Conservation (phyloP, 805 yeast genomes). For the Zygosaccharomyces bailii region DNA sequence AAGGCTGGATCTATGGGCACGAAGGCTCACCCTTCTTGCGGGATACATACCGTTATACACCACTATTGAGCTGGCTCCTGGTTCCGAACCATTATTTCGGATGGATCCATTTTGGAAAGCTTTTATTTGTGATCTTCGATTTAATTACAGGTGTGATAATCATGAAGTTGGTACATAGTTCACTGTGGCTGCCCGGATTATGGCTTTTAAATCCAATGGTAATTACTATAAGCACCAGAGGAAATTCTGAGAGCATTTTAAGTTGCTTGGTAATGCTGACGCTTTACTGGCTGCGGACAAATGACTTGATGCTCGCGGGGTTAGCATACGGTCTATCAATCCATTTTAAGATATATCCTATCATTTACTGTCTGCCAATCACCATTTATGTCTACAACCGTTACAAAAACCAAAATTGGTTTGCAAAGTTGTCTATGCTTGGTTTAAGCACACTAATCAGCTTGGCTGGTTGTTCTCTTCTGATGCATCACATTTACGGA, state of each 20-base stretch:
- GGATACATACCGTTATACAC: constrained; percentile 92
- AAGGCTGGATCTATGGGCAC: constrained; percentile 36
- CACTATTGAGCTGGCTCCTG: constrained; percentile 79
- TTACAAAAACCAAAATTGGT: constrained; percentile 7
- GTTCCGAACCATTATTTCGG: constrained; percentile 54
- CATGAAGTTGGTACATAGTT: constrained; percentile 37
- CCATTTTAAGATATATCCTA: constrained; percentile 89
- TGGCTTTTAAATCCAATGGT: constrained; percentile 98
- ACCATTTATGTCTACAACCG: constrained; percentile 38
- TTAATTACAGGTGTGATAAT: constrained; percentile 71
- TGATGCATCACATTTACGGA: constrained; percentile 73
- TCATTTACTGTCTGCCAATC: constrained; percentile 75
- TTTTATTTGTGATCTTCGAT: constrained; percentile 74
- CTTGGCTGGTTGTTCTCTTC: constrained; percentile 44
- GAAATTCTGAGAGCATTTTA: constrained; percentile 86
- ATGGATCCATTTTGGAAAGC: constrained; percentile 73
- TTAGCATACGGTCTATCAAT: constrained; percentile 69
- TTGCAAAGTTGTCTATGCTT: constrained; percentile 40
- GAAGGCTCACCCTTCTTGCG: constrained; percentile 67
- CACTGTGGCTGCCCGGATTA: constrained; percentile 47
- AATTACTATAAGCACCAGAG: constrained; percentile 85
- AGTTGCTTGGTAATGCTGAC: constrained; percentile 70
- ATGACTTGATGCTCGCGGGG: constrained; percentile 38
- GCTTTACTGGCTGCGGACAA: constrained; percentile 44
- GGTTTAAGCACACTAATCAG: constrained; percentile 41